Evolutionary conservation across 371 early-diverging fungal species (phyloP), one percentile per base, ranked within the genome.

Genomic region (Mortierella sp.): DNA sequence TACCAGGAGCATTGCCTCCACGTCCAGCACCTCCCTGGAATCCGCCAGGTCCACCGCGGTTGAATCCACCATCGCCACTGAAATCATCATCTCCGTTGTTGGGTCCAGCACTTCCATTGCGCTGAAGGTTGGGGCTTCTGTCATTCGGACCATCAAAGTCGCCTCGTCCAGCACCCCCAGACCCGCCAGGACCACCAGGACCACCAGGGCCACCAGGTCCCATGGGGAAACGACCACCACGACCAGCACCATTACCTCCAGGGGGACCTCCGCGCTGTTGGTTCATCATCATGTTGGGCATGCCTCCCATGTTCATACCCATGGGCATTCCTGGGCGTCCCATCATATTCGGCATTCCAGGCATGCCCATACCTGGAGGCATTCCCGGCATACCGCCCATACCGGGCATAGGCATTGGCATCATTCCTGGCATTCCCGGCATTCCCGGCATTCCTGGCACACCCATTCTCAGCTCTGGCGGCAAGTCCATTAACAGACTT

Each of bases 231-330:
- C 82, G 75, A 3, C 79, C 78, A 13, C 75, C 79, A 44, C 75
- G 78, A 70, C 85, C 85, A 31, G 71, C 77, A 31, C 86, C 79
- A 50, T 44, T 70, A 10, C 76, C 82, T 11, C 46, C 67, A 37
- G 37, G 67, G 34, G 67, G 67, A 24, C 67, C 80, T 46, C 81
- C 80, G 48, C 80, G 74, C n/a, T 54, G 78, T 28, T 81, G 78
- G 72, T 86, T 86, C 86, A 86, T 86, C 86, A 86, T 86, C 82
- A 86, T 85, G 31, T 81, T 80, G 46, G 78, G 78, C 76, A 81
- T 82, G 34, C 67, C 67, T 40, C 69, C 69, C 71, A 71, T 74
- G 57, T 46, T 34, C 76, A 76, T 73, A 24, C 54, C 67, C 67
- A 67, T 67, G 11, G 67, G 67, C 67, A 67, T 67, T 67, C 67